These are phyloP conservation scores for Taxawa tesnikishii DNA, from an alignment of 2,329 filamentous ascomycete species.

Conservation along the genomic window DNA sequence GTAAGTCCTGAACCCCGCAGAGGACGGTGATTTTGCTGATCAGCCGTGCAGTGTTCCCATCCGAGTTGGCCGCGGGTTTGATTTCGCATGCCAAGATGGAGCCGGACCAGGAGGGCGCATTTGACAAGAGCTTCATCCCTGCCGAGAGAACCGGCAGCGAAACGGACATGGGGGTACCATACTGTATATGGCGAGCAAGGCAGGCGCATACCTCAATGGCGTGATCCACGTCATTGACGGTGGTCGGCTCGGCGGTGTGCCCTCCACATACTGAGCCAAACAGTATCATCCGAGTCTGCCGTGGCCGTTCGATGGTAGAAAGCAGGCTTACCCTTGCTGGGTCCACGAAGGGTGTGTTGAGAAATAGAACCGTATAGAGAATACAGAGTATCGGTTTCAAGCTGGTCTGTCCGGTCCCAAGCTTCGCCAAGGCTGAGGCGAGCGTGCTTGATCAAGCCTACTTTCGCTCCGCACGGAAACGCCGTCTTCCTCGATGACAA, in stretches of 20 bases:
- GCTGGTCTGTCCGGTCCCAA: too few relatives aligned
- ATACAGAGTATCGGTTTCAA: too few relatives aligned
- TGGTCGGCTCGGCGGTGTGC: constrained; percentile 43
- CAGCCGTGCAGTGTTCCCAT: constrained; percentile 43
- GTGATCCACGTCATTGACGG: constrained; percentile 51
- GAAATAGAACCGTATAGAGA: too few relatives aligned
- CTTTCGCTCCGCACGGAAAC: too few relatives aligned
- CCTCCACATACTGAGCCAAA: constrained; percentile 40
- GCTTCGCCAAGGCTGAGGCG: too few relatives aligned
- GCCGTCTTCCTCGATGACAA: too few relatives aligned
- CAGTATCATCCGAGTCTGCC: too few relatives aligned
- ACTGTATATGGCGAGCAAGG: constrained; percentile 51
- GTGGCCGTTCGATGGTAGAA: too few relatives aligned
- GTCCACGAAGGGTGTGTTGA: too few relatives aligned
- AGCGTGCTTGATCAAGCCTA: too few relatives aligned
- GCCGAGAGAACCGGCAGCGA: constrained; percentile 45
- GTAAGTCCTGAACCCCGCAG: constrained; percentile 7
- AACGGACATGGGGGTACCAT: constrained; percentile 54
- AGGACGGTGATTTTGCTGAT: background rate
- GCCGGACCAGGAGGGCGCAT: constrained; percentile 26
- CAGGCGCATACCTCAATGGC: constrained; percentile 56
- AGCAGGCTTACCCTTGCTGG: too few relatives aligned
- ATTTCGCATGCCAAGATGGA: constrained; percentile 22
- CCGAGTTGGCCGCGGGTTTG: constrained; percentile 45
- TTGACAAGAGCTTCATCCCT: constrained; percentile 38